phyloP scores from a whole-genome alignment of 192 early-diverging fungal species.

The Gryganskiella cystojenkinii region DNA sequence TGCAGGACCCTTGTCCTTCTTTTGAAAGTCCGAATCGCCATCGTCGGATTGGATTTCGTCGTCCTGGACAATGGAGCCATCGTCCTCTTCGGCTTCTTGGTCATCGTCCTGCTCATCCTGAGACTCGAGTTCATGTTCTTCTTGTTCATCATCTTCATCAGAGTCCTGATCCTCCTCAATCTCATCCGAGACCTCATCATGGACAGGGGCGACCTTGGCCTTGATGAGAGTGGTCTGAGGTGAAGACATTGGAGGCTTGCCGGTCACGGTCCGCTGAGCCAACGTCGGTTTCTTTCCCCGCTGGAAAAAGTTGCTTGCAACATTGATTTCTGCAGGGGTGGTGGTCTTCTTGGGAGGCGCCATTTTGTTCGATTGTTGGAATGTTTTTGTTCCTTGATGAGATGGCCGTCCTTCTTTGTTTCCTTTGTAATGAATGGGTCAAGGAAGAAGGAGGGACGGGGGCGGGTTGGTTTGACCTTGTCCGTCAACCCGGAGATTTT shows the following conservation, averaged over 20 bases:
- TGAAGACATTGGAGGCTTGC: slow-evolving; percentile 7
- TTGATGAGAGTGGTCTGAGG: not conserved
- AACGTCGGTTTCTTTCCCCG: slow-evolving; percentile 21
- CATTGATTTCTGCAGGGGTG: not conserved
- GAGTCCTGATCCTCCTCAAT: slow-evolving; percentile 25
- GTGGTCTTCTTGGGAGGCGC: slow-evolving; percentile 6
- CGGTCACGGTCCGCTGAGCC: slow-evolving; percentile 1
- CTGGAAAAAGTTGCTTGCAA: slow-evolving; percentile 22
- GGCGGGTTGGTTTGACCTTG: too few relatives aligned
- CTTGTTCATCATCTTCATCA: slow-evolving; percentile 15
- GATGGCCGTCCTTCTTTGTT: too few relatives aligned
- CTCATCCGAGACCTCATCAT: not conserved
- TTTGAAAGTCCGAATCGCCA: not conserved
- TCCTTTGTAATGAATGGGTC: too few relatives aligned
- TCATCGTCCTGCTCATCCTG: not conserved
- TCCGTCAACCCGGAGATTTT: too few relatives aligned
- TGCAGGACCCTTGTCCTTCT: not conserved
- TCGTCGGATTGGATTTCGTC: slow-evolving; percentile 39
- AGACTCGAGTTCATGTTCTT: slow-evolving; percentile 6
- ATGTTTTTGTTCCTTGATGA: not conserved
- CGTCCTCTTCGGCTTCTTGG: not conserved
- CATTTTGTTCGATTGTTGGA: not conserved
- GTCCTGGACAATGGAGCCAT: not conserved
- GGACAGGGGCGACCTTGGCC: not conserved
- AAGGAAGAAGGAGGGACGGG: too few relatives aligned